Percentiles rank a stretch among this genome's conserved stretches.
These are phyloP conservation scores for Strigomonas culicis DNA, from an alignment of 208 protist species.

Conservation along the genomic window DNA sequence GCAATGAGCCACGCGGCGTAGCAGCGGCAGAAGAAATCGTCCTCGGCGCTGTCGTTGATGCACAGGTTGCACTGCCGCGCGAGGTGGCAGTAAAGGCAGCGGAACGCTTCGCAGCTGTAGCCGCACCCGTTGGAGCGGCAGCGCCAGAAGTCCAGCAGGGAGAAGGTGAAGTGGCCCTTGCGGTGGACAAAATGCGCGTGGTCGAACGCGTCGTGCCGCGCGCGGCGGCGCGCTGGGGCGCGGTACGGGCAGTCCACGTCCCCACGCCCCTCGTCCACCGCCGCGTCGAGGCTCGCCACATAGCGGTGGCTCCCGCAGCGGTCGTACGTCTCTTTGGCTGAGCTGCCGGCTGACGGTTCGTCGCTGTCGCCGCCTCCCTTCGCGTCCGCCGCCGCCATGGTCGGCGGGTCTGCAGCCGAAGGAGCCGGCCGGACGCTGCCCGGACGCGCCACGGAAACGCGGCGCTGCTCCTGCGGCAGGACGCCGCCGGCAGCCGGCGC, in stretches of 20 bases:
- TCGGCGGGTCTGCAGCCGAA: too few relatives aligned
- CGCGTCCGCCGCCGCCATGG: too few relatives aligned
- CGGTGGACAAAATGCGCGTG: background rate
- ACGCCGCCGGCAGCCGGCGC: too few relatives aligned
- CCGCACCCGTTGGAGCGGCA: background rate
- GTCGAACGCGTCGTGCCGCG: background rate
- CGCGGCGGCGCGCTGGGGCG: background rate
- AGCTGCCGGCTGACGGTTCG: too few relatives aligned
- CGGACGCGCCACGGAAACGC: too few relatives aligned
- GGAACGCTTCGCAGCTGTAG: background rate
- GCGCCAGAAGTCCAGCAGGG: background rate
- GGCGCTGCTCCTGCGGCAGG: too few relatives aligned
- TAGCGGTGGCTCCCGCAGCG: background rate
- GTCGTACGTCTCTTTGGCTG: too few relatives aligned
- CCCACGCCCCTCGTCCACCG: background rate
- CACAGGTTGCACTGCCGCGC: constrained; percentile 1
- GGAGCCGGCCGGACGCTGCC: too few relatives aligned
- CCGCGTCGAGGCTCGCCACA: background rate
- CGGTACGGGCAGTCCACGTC: too few relatives aligned
- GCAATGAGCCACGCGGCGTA: background rate
- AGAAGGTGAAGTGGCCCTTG: background rate
- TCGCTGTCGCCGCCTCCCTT: too few relatives aligned
- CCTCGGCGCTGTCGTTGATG: background rate
- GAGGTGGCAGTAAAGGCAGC: constrained; percentile 6
- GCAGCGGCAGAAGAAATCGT: background rate